Evolutionary conservation across 208 protist species (phyloP), one percentile per base, ranked within the genome.

Genomic region (Leishmania amazonensis): DNA sequence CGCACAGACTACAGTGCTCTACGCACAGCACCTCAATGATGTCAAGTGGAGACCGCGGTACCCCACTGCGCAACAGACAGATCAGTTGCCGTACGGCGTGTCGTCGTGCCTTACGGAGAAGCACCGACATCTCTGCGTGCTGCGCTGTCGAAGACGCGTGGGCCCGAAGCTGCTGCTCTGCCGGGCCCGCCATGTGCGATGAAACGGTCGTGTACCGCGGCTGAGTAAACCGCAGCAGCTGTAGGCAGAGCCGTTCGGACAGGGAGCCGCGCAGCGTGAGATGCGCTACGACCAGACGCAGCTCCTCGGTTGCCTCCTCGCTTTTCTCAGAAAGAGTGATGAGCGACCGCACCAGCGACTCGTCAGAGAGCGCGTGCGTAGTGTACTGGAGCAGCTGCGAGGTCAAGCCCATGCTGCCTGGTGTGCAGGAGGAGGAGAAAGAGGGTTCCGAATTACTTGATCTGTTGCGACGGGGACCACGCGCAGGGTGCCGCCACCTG

Each of bases 201-300:
- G 60, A 17, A 38, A 28, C 45, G 62, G 73, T 1, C 47, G 9
- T 64, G 57, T 60, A 38, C 42, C 51, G 51, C 1, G 42, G 35
- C 77, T 85, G 81, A 3, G 62, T 42, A 75, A 75, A 74, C 28
- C 54, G n/a, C 57, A 85, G 58, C 60, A 85, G 49, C 71, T 85
- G 81, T 65, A 85, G 21, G n/a, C 76, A 85, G 47, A 85, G 72
- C 5, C 51, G 62, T 35, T 79, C 81, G 28, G 81, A 77, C 60
- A 85, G 53, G 31, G 77, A 45, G 1, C 35, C 47, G 40, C 81
- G 81, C 42, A 75, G 77, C 21, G 62, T 79, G 62, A 85, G 72
- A 65, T 85, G 81, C 1, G 81, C 81, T 11, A 81, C 70, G 60
- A 85, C 81, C 7, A 85, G 72, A 62, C 53, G 81, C 72, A 81